Conservation (phyloP, 106 monocot species). For the Posidonia australis region DNA sequence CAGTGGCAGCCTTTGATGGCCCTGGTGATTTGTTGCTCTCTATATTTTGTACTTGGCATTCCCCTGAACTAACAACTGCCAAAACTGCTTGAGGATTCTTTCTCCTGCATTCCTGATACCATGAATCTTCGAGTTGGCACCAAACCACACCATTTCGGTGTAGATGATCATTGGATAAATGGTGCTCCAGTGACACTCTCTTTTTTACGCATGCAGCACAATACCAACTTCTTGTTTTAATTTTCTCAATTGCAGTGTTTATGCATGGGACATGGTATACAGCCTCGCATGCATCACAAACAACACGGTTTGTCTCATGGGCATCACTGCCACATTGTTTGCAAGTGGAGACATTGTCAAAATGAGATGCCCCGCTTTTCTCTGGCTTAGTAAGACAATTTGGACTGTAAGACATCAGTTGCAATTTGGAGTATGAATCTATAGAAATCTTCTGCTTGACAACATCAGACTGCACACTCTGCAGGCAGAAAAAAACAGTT, state of each 20-base stretch:
- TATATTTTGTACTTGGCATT: constrained; percentile 2
- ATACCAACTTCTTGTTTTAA: constrained; percentile 46
- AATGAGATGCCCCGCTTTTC: constrained; percentile 34
- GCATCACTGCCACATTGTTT: constrained; percentile 46
- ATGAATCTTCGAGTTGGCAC: constrained; percentile 39
- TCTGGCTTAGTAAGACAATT: constrained; percentile 41
- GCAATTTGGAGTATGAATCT: not conserved
- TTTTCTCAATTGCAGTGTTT: constrained; percentile 25
- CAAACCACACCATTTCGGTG: constrained; percentile 54
- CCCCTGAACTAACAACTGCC: constrained; percentile 16
- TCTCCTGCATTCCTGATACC: constrained; percentile 12
- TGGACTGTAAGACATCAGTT: not conserved
- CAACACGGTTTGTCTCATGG: constrained; percentile 36
- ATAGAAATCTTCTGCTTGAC: not conserved
- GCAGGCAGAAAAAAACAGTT: not conserved
- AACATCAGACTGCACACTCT: not conserved
- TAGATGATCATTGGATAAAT: constrained; percentile 8
- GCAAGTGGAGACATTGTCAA: constrained; percentile 32
- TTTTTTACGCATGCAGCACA: constrained; percentile 31
- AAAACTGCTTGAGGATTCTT: too few relatives aligned
- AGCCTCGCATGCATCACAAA: constrained; percentile 73
- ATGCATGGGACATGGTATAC: constrained; percentile 64
- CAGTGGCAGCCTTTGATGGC: not conserved
- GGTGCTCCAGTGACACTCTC: constrained; percentile 10
- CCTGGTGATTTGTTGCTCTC: not conserved